Base-by-base conservation (phyloP, 164 flowering plant genomes). In the Euptelea pleiosperma region DNA sequence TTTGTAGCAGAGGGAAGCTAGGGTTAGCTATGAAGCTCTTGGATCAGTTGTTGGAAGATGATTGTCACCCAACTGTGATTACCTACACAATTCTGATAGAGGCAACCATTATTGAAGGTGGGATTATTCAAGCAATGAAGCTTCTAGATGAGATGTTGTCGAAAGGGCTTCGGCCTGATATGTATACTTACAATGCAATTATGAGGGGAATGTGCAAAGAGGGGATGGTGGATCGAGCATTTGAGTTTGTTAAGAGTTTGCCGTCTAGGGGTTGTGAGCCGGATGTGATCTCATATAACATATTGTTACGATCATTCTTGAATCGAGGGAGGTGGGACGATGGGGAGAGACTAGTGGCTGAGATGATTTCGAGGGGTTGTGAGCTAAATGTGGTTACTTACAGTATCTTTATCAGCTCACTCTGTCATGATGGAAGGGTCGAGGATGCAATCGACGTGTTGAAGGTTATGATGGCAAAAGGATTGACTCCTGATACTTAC, bases 81-180 rank as follows among this genome's bases (percentile, higher is more conserved):
- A 87, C 97, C 2, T 91, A 82, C 67, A 86, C 89, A 6, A 86
- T 86, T 53, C 53, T 91, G 69, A 80, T 91, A 22, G 93, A 91
- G 25, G 91, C 93, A 1, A 77, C 80, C 4, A 73, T 81, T 63
- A 61, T 58, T 24, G 71, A 81, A 57, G 82, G 84, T 6, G 85
- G 86, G 3, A 52, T 70, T 29, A 58, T 53, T 57, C 71, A 84
- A 29, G 85, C 89, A 31, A 70, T 82, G 83, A 75, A 80, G 75
- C 82, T 85, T 56, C 63, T 85, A 5, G 79, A 86, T 63, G 82
- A 84, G 62, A 85, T 90, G 91, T 49, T 81, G 36, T 53, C 66
- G 0, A 74, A 67, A 62, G 86, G 89, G 58, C 79, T 84, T 39
- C 54, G 26, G 44, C 95, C 95, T 8, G 87, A 87, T 63, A 75